Conservation (phyloP, 2,329 filamentous ascomycete genomes). For the Aspergillus costaricaensis region DNA sequence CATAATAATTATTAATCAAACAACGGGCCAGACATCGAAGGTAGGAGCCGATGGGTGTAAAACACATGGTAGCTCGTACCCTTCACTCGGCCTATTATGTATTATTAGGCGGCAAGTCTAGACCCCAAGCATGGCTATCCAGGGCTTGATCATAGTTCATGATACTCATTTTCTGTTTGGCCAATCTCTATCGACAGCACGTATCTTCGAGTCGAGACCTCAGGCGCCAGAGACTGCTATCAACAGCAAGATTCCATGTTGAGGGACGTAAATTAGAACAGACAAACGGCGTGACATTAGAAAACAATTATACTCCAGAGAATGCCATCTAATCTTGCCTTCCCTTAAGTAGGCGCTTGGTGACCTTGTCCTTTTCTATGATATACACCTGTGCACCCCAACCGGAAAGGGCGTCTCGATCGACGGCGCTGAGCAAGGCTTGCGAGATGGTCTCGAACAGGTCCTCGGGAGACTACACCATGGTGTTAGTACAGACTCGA, state of each 20-base stretch:
- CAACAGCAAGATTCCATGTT: conserved; percentile 16
- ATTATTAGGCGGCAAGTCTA: neutral
- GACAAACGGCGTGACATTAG: conserved; percentile 17
- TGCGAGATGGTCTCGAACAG: conserved; percentile 99
- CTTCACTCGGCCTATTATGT: neutral
- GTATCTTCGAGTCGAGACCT: conserved; percentile 28
- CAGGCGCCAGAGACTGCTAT: conserved; percentile 29
- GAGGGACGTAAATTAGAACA: conserved; percentile 18
- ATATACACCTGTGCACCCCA: conserved; percentile 99
- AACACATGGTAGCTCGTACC: neutral
- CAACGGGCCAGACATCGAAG: neutral
- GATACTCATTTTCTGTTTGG: neutral
- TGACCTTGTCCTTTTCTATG: conserved; percentile 99
- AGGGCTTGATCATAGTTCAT: neutral
- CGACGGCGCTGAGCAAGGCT: conserved; percentile 89
- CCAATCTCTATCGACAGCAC: conserved; percentile 13
- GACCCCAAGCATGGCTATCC: neutral
- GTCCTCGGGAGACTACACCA: conserved; percentile 69
- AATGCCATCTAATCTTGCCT: conserved; percentile 73
- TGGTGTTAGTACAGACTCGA: conserved; percentile 4
- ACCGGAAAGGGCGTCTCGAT: conserved; percentile 92
- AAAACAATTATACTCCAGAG: conserved; percentile 21
- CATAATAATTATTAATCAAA: neutral
- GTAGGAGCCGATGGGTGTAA: neutral
- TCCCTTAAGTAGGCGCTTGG: conserved; percentile 96